A percentile compares a stretch with the other conserved stretches of the same genome.
Evolutionary conservation across 345 rosid species (phyloP).

Genomic region (Rhizophora mangle): DNA sequence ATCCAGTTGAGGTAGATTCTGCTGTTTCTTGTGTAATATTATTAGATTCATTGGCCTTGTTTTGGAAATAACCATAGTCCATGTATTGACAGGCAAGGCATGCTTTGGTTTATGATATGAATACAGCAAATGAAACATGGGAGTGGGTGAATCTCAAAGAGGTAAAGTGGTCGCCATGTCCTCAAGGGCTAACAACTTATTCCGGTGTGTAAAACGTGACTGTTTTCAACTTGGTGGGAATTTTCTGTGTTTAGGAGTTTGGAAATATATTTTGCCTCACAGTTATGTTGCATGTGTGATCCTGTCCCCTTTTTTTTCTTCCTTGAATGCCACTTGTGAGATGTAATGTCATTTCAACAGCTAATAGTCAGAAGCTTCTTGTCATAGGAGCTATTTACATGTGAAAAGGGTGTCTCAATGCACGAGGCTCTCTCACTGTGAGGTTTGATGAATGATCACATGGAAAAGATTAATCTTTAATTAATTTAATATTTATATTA

Average conservation of each 20-base stretch:
- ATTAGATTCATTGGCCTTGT: slow-evolving; percentile 10
- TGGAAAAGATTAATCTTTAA: no score
- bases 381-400: no score
- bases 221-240: background rate
- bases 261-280: no score
- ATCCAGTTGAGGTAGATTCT: slow-evolving; percentile 54
- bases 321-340: no score
- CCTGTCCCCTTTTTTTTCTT: no score
- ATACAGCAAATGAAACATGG: slow-evolving; percentile 74
- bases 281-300: no score
- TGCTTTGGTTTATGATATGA: slow-evolving; percentile 88
- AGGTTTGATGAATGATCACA: no score
- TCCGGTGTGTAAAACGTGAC: background rate
- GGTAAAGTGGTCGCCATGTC: slow-evolving; percentile 41
- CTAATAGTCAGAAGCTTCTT: no score
- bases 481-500: no score
- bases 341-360: no score
- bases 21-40: slow-evolving; percentile 9
- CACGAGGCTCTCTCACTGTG: no score
- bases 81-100: slow-evolving; percentile 64
- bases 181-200: background rate
- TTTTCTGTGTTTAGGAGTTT: background rate
- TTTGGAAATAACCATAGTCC: slow-evolving; percentile 21
- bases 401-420: no score
- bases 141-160: slow-evolving; percentile 99